Evolutionary conservation across 2,329 filamentous ascomycete genomes (phyloP).

Genomic region (Cladophialophora immunda): DNA sequence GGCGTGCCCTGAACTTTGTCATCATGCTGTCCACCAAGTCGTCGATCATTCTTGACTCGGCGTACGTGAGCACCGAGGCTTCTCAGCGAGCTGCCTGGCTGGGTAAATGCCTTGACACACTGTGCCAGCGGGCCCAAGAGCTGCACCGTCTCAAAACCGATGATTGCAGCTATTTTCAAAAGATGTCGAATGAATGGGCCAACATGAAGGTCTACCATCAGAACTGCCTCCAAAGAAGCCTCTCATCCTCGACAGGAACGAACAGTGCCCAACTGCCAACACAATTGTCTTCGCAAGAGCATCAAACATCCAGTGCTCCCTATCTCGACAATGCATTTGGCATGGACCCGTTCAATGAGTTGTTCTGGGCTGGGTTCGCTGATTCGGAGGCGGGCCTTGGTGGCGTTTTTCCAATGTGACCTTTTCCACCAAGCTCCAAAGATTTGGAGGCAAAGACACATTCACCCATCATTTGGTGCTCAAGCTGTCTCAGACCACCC

Average conservation of each 20-base stretch:
- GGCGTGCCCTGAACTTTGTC: constrained; percentile 27
- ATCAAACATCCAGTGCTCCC: background rate
- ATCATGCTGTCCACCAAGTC: constrained; percentile 32
- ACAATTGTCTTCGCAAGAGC: constrained; percentile 3
- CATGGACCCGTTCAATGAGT: constrained; percentile 28
- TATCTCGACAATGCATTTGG: constrained; percentile 20
- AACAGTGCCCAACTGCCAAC: background rate
- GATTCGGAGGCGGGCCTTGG: constrained; percentile 13
- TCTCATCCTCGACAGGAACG: constrained; percentile 5
- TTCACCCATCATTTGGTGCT: background rate
- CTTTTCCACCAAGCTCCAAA: background rate
- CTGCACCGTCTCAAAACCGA: constrained; percentile 18
- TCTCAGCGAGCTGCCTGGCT: constrained; percentile 29
- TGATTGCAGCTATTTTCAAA: constrained; percentile 24
- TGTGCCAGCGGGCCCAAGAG: constrained; percentile 25
- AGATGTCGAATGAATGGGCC: constrained; percentile 25
- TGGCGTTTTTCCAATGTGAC: background rate
- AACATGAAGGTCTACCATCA: constrained; percentile 30
- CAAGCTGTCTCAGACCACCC: background rate
- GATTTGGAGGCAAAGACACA: background rate
- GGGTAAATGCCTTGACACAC: constrained; percentile 30
- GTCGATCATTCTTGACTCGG: constrained; percentile 31
- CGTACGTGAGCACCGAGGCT: constrained; percentile 21
- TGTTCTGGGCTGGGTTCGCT: constrained; percentile 28
- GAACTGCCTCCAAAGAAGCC: constrained; percentile 23